Evolutionary conservation across 441 rosid species (phyloP).

Genomic region (Arabidopsis lyrata): DNA sequence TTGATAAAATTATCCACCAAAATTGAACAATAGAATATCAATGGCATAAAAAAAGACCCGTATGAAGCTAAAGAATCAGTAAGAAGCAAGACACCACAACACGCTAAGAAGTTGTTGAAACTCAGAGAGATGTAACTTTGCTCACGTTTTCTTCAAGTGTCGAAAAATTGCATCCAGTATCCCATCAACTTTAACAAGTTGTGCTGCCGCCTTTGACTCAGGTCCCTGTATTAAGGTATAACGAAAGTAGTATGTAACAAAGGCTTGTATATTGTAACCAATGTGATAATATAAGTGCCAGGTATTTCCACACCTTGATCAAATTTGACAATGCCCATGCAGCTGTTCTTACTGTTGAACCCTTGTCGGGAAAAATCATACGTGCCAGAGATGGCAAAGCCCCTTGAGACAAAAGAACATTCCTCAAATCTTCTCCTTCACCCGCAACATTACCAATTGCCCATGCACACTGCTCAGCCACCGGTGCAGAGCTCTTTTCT

Average conservation of each 20-base stretch:
- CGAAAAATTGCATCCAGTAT: slow-evolving; percentile 79
- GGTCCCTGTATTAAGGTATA: slow-evolving; percentile 74
- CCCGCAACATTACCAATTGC: slow-evolving; percentile 98
- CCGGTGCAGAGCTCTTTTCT: slow-evolving; percentile 90
- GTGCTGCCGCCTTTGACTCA: slow-evolving; percentile 83
- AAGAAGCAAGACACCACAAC: slow-evolving; percentile 1
- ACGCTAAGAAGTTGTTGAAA: not conserved
- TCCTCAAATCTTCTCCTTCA: slow-evolving; percentile 93
- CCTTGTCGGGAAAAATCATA: slow-evolving; percentile 92
- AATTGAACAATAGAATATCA: not conserved
- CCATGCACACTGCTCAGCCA: slow-evolving; percentile 98
- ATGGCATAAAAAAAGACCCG: slow-evolving; percentile 18
- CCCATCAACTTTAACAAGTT: slow-evolving; percentile 80
- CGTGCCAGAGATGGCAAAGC: slow-evolving; percentile 90
- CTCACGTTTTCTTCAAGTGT: slow-evolving; percentile 86
- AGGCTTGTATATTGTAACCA: slow-evolving; percentile 12
- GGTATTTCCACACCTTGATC: slow-evolving; percentile 67
- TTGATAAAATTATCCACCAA: slow-evolving; percentile 14
- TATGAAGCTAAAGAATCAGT: slow-evolving; percentile 4
- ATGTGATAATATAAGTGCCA: slow-evolving; percentile 28
- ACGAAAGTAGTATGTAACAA: slow-evolving; percentile 46
- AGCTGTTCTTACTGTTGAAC: slow-evolving; percentile 92
- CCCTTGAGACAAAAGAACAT: slow-evolving; percentile 89
- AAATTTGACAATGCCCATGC: slow-evolving; percentile 98
- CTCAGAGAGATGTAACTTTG: slow-evolving; percentile 32